Percentiles rank a stretch among this genome's conserved stretches.
Evolutionary conservation across 441 rosid species (phyloP).

Genomic region (Rhodomyrtus psidioides): DNA sequence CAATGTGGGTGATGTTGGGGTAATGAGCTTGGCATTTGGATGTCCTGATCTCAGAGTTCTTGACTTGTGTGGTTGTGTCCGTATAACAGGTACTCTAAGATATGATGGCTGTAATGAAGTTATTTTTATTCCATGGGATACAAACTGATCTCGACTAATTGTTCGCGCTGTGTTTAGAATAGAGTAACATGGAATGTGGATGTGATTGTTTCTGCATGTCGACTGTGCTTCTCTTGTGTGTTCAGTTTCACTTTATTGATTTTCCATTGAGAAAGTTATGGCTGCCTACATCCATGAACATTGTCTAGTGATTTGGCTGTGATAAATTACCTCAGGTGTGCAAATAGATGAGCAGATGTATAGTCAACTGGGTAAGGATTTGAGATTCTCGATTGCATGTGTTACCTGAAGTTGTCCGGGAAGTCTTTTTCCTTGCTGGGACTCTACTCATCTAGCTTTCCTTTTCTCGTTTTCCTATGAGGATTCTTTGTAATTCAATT

Average conservation of each 20-base stretch:
- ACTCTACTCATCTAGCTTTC: not conserved
- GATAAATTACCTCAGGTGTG: not conserved
- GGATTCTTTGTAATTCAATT: not conserved
- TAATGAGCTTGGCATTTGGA: conserved; percentile 74
- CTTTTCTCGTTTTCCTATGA: not conserved
- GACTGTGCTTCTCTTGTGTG: not conserved
- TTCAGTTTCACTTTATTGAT: not conserved
- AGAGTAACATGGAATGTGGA: not conserved
- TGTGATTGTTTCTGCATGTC: not conserved
- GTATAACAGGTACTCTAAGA: conserved; percentile 57
- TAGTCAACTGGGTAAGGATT: not conserved
- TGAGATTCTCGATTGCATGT: not conserved
- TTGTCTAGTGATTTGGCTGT: not conserved
- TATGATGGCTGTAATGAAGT: not conserved
- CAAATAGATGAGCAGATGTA: not conserved
- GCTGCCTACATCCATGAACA: not conserved
- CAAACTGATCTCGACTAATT: not conserved
- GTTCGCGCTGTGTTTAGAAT: not conserved
- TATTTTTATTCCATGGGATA: not conserved
- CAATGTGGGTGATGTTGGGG: conserved; percentile 74
- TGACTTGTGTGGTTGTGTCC: conserved; percentile 77
- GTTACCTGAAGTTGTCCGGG: not conserved
- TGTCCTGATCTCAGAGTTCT: conserved; percentile 84
- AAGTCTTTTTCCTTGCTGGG: not conserved
- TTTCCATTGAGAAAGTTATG: not conserved